A percentile compares a stretch with the other conserved stretches of the same genome.
These are phyloP conservation scores for Aspergillus intermedius DNA, from an alignment of 2,329 filamentous ascomycete species.

Conservation along the genomic window DNA sequence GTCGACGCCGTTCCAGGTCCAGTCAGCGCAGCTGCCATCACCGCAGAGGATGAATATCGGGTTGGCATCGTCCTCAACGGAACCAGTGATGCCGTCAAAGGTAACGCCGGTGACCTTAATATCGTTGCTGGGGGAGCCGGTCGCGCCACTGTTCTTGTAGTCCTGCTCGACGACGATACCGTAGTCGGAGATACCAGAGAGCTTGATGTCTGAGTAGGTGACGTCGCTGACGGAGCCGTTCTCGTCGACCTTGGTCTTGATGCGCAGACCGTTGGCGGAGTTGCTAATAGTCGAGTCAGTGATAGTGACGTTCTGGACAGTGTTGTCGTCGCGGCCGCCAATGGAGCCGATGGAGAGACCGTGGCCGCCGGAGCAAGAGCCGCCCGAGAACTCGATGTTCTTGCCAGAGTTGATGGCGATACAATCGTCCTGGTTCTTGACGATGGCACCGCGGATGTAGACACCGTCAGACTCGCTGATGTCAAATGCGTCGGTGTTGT, in stretches of 20 bases:
- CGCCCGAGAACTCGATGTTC: conserved; percentile 42
- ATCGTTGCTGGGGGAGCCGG: conserved; percentile 31
- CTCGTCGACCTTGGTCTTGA: conserved; percentile 48
- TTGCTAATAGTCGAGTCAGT: conserved; percentile 45
- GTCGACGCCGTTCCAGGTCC: conserved; percentile 45
- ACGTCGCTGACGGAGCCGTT: conserved; percentile 49
- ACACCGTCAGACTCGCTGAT: conserved; percentile 46
- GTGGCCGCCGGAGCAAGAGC: conserved; percentile 35
- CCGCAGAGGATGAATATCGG: conserved; percentile 51
- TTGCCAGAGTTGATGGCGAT: conserved; percentile 51
- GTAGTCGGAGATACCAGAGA: conserved; percentile 47
- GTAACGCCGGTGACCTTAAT: conserved; percentile 34
- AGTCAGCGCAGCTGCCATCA: conserved; percentile 40
- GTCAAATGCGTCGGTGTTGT: conserved; percentile 58
- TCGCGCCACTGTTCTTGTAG: conserved; percentile 43
- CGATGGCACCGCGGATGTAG: conserved; percentile 46
- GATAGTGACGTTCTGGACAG: conserved; percentile 48
- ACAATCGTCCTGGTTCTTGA: conserved; percentile 59
- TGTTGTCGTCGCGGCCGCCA: conserved; percentile 47
- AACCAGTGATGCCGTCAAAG: conserved; percentile 29
- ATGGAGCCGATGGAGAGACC: conserved; percentile 29
- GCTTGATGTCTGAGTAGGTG: conserved; percentile 48
- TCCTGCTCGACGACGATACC: conserved; percentile 50
- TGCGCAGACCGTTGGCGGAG: conserved; percentile 25
- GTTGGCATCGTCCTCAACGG: conserved; percentile 25